phyloP scores from a whole-genome alignment of 306 rosid species.

The Cyamopsis tetragonoloba region DNA sequence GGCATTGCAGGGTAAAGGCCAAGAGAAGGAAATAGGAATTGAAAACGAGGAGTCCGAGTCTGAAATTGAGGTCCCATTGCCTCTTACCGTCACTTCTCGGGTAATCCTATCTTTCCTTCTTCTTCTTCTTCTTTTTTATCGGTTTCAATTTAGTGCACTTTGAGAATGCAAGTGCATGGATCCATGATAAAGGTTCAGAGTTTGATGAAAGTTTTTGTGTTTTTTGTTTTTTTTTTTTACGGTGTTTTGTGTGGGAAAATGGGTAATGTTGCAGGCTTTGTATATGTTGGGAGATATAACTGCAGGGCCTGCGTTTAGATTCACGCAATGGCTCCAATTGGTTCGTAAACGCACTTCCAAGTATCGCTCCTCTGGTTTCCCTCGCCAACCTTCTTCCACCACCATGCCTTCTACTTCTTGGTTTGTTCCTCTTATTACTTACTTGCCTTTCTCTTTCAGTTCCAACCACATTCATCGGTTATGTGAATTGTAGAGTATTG shows the following conservation, averaged over 20 bases:
- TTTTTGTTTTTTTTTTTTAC: too few species aligned
- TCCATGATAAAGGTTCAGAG: neutral
- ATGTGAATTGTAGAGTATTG: neutral
- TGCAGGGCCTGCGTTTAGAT: conserved; percentile 71
- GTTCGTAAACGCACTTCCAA: conserved; percentile 75
- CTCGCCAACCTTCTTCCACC: conserved; percentile 33
- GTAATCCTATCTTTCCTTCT: too few species aligned
- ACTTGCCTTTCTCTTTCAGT: neutral
- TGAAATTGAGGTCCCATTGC: conserved; percentile 53
- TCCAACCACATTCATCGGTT: neutral
- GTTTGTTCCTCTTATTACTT: conserved; percentile 28
- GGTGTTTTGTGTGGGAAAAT: neutral
- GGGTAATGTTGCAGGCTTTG: conserved; percentile 57
- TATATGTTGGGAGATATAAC: conserved; percentile 88
- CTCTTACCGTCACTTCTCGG: conserved; percentile 76
- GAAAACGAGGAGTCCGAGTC: conserved; percentile 41
- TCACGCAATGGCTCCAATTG: conserved; percentile 90
- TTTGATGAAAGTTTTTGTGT: too few species aligned
- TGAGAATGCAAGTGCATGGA: neutral
- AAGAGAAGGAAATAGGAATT: conserved; percentile 33
- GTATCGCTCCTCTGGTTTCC: conserved; percentile 68
- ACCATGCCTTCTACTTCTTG: conserved; percentile 46
- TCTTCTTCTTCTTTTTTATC: neutral
- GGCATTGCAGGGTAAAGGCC: conserved; percentile 53
- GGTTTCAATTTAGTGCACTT: neutral